These are phyloP conservation scores for Hyaloscypha finlandica DNA, from an alignment of 495 filamentous ascomycete species.

Conservation along the genomic window DNA sequence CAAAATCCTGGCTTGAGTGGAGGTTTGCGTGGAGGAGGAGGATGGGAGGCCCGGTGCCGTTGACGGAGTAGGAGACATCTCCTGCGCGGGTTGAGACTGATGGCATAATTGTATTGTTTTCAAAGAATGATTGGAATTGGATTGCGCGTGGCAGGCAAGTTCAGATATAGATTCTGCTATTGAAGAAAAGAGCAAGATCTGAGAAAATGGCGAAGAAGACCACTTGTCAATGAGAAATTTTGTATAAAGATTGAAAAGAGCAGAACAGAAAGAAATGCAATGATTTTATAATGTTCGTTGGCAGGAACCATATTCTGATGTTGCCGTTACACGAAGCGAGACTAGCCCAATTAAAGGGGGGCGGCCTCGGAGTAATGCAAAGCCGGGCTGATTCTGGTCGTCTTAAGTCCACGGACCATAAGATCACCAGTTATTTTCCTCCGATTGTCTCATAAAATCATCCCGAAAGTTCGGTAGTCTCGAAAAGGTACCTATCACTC, in stretches of 20 bases:
- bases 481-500: no score
- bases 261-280: background rate
- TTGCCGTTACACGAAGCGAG: background rate
- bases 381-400: background rate
- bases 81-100: slow-evolving; percentile 4
- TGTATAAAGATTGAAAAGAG: background rate
- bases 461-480: no score
- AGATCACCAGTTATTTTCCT: background rate
- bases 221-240: background rate
- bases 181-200: no score
- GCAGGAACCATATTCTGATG: background rate
- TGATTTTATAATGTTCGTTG: background rate
- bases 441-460: no score
- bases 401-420: background rate
- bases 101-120: background rate
- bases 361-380: background rate
- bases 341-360: background rate
- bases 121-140: no score
- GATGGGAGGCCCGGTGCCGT: background rate
- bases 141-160: no score
- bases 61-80: background rate
- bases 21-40: slow-evolving; percentile 11
- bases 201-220: background rate
- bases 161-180: no score
- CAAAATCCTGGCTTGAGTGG: slow-evolving; percentile 3